Evolutionary conservation across 2,329 filamentous ascomycete species (phyloP).

Genomic region (Claviceps sorghi): DNA sequence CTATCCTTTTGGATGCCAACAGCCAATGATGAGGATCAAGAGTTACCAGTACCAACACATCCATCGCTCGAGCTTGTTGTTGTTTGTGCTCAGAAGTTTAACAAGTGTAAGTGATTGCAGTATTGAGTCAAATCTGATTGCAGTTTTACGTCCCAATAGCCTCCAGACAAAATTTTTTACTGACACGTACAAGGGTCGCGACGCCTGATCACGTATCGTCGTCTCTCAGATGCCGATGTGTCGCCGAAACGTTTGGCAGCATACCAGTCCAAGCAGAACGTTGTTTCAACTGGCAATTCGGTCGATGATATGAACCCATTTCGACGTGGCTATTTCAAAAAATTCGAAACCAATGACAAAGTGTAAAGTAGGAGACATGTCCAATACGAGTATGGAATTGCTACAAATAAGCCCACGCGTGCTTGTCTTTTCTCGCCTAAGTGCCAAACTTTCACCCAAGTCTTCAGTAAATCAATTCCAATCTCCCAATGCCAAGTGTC

Average conservation of each 20-base stretch:
- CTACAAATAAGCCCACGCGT: background rate
- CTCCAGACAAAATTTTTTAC: background rate
- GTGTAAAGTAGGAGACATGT: background rate
- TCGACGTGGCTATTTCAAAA: slow-evolving; percentile 42
- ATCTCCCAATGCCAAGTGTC: background rate
- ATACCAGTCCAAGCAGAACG: slow-evolving; percentile 17
- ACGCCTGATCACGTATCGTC: slow-evolving; percentile 71
- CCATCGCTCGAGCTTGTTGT: slow-evolving; percentile 58
- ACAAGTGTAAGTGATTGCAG: slow-evolving; percentile 51
- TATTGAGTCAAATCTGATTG: background rate
- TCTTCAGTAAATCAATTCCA: background rate
- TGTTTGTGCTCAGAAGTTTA: slow-evolving; percentile 75
- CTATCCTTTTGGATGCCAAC: slow-evolving; percentile 97
- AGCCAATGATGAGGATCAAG: slow-evolving; percentile 61
- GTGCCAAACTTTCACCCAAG: background rate
- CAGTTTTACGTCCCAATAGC: background rate
- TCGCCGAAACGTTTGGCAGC: slow-evolving; percentile 26
- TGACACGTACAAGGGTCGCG: slow-evolving; percentile 52
- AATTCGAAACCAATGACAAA: slow-evolving; percentile 24
- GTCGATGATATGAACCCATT: slow-evolving; percentile 48
- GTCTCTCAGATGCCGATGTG: slow-evolving; percentile 47
- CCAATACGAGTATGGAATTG: background rate
- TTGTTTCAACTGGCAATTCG: slow-evolving; percentile 27
- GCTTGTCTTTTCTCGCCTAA: background rate
- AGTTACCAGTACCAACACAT: slow-evolving; percentile 64